Base-by-base conservation (phyloP, 2,329 filamentous ascomycete genomes). In the Chalaropsis ovoidea region DNA sequence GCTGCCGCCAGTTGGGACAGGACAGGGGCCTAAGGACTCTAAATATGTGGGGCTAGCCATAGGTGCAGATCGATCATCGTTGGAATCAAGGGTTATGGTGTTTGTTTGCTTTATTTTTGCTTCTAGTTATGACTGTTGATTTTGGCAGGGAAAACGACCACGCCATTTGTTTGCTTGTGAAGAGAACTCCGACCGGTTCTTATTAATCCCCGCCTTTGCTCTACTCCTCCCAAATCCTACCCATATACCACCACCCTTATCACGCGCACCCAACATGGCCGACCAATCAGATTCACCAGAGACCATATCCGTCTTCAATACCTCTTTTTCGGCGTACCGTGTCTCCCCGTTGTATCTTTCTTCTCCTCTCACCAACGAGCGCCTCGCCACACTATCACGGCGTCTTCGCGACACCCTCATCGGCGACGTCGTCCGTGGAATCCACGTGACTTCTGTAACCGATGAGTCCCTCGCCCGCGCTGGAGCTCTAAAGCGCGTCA, bases 391-490 rank as follows among this genome's bases (percentile, higher is more conserved):
- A 0, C 74, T 84, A 0, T 77, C 80, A 0, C 76, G 76, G 7
- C 76, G 79, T 1, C 72, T 85, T 1, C 79, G 82, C 47, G 82
- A 85, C 61, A 76, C 76, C 0, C 76, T 85, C 0, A 81, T 83
- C 0, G 82, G 82, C 17, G 82, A 85, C 69, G 79, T 83, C 1
- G 80, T 85, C n/a, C 80, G 82, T 65, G 82, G 82, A 54, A 79
- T 85, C 19, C 81, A 84, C 68, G 77, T 85, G 19, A 58, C 63
- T 3, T 76, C 77, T 61, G 73, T 75, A 4, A 76, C 75, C 19
- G 78, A 79, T 31, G 76, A 69, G 6, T 68, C 71, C 0, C 70
- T 79, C 24, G 74, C 74, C 0, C 72, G 75, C 8, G 74, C 76
- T 0, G 79, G 79, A 1, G 73, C 77, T 1, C 69, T 85, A 22